Percentiles rank a stretch among this genome's conserved stretches.
These are phyloP conservation scores for Tylopilus felleus DNA, from an alignment of 768 basidiomycete species.

Conservation along the genomic window DNA sequence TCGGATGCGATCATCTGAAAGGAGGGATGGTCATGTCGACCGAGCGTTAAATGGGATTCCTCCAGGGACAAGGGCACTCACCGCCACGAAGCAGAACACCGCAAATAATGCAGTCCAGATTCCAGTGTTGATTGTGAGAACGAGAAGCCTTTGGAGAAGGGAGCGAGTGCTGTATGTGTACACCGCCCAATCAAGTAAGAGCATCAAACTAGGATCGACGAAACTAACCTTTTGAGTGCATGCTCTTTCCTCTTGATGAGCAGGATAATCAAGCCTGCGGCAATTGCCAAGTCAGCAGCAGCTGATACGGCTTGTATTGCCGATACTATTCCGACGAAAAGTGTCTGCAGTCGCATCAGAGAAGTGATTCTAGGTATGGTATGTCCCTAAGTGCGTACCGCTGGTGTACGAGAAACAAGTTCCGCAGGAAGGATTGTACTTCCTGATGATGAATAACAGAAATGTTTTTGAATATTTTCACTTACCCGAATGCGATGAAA, in stretches of 20 bases:
- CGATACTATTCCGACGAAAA: no score
- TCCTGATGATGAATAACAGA: not conserved
- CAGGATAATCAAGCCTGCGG: not conserved
- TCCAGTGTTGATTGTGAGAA: slow-evolving; percentile 12
- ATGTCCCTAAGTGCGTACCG: not conserved
- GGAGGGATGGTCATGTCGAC: not conserved
- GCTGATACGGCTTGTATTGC: slow-evolving; percentile 1
- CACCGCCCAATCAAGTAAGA: no score
- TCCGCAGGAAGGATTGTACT: not conserved
- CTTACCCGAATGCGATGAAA: slow-evolving; percentile 5
- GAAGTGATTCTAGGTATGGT: not conserved
- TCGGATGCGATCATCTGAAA: slow-evolving; percentile 1
- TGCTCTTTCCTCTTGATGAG: not conserved
- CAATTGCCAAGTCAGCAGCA: slow-evolving; percentile 2
- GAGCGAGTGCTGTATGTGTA: slow-evolving; percentile 3
- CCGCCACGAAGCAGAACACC: not conserved
- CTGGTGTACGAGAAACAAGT: not conserved
- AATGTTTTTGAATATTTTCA: not conserved
- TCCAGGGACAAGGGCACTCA: not conserved
- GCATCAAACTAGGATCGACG: not conserved
- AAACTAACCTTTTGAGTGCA: not conserved
- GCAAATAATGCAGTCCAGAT: slow-evolving; percentile 13
- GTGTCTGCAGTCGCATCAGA: not conserved
- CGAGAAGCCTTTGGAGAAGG: slow-evolving; percentile 4
- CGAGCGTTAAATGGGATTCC: not conserved